A percentile compares a stretch with the other conserved stretches of the same genome.
phyloP scores from a whole-genome alignment of 2,329 filamentous ascomycete genomes.

The Diaporthe citriasiana region DNA sequence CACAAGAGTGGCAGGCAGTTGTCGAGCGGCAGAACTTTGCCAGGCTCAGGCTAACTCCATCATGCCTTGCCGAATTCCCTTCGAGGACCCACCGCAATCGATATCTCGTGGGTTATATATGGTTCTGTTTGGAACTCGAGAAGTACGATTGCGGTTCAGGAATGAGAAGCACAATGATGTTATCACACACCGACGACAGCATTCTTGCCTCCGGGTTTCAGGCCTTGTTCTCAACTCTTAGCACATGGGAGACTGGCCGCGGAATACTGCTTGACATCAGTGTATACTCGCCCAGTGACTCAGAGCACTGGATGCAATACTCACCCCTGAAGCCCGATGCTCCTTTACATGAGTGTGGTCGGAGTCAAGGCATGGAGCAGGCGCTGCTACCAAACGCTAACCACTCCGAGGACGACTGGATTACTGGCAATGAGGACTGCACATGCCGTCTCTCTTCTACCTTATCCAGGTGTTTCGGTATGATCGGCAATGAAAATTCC shows the following conservation, averaged over 20 bases:
- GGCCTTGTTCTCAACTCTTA: slow-evolving; percentile 48
- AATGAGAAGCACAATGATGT: slow-evolving; percentile 28
- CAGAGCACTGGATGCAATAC: background rate
- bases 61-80: slow-evolving; percentile 48
- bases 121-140: slow-evolving; percentile 50
- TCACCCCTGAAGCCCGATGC: slow-evolving; percentile 37
- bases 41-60: slow-evolving; percentile 49
- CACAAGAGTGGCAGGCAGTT: slow-evolving; percentile 50
- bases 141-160: slow-evolving; percentile 47
- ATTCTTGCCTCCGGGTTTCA: slow-evolving; percentile 44
- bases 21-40: slow-evolving; percentile 50
- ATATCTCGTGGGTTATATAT: slow-evolving; percentile 48
- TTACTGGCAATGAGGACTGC: background rate
- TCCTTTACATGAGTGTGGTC: background rate
- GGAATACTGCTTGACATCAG: background rate
- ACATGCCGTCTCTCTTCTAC: background rate
- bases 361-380: background rate
- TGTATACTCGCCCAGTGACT: slow-evolving; percentile 1
- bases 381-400: background rate
- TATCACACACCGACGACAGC: slow-evolving; percentile 39
- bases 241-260: slow-evolving; percentile 46
- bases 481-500: slow-evolving; percentile 39
- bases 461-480: background rate
- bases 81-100: slow-evolving; percentile 49
- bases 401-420: background rate